Conservation (phyloP, 345 rosid genomes). For the Eucalyptus guilfoylei region DNA sequence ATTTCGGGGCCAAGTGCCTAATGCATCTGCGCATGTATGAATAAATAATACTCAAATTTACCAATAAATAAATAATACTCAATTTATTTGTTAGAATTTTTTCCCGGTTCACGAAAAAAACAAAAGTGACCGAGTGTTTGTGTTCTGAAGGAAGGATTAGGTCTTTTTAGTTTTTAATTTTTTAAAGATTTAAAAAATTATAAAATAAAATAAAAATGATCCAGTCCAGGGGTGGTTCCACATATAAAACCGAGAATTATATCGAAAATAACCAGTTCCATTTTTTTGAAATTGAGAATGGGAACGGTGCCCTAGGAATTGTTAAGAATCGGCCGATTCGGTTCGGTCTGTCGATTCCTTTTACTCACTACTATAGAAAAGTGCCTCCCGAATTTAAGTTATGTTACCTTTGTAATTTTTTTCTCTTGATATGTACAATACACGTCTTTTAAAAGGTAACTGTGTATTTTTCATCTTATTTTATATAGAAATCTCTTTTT, state of each 20-base stretch:
- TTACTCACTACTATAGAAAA: too few species aligned
- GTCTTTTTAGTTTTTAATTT: too few species aligned
- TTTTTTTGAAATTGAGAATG: too few species aligned
- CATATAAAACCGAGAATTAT: too few species aligned
- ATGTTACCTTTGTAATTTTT: neutral
- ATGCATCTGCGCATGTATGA: neutral
- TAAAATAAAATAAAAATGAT: too few species aligned
- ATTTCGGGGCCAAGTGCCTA: neutral
- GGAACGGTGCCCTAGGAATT: accelerated
- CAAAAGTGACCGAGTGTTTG: neutral
- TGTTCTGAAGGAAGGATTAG: too few species aligned
- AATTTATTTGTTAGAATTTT: too few species aligned
- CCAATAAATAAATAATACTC: too few species aligned
- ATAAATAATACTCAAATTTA: too few species aligned
- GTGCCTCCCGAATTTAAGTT: neutral
- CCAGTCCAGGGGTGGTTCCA: too few species aligned
- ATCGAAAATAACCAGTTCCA: too few species aligned
- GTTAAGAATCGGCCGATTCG: accelerated
- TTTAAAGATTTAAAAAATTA: too few species aligned
- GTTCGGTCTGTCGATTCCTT: accelerated
- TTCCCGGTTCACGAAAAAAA: neutral
- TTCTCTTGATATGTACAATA: neutral
- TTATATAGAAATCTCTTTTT: neutral
- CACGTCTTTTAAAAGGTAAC: neutral
- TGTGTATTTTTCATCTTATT: neutral